A percentile compares a stretch with the other conserved stretches of the same genome.
These are phyloP conservation scores for Oxyria digyna DNA, from an alignment of 148 eudicot genomes.

Conservation along the genomic window DNA sequence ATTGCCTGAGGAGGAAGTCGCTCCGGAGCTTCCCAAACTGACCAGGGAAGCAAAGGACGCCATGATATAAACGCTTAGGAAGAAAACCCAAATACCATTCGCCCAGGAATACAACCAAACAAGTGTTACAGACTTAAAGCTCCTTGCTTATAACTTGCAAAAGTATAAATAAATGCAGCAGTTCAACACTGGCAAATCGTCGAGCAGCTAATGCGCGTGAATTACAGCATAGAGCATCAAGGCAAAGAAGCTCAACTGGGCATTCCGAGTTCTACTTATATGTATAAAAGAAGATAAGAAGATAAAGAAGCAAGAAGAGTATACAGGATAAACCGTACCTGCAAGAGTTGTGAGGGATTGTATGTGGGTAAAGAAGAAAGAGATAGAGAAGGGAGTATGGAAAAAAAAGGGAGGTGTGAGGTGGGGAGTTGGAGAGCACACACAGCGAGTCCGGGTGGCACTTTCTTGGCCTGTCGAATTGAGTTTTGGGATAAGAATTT, in stretches of 20 bases:
- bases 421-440: constrained; percentile 12
- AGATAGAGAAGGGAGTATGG: not conserved
- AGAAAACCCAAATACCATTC: constrained; percentile 3
- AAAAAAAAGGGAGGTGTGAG: constrained; percentile 2
- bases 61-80: constrained; percentile 27
- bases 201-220: constrained; percentile 10
- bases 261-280: constrained; percentile 4
- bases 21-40: constrained; percentile 62
- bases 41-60: constrained; percentile 85
- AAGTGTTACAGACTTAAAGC: not conserved
- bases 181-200: not conserved
- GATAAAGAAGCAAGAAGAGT: not conserved
- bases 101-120: constrained; percentile 12
- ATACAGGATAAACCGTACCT: constrained; percentile 1
- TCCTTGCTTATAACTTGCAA: not conserved
- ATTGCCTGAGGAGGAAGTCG: constrained; percentile 42
- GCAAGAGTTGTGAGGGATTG: not conserved
- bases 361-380: constrained; percentile 1
- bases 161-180: not conserved
- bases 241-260: not conserved
- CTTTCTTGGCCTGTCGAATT: constrained; percentile 24
- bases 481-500: constrained; percentile 24
- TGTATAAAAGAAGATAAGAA: constrained; percentile 2
- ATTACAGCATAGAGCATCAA: not conserved
- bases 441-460: constrained; percentile 26